phyloP scores from a whole-genome alignment of 2,329 filamentous ascomycete genomes.

The Phialocephala subalpina region DNA sequence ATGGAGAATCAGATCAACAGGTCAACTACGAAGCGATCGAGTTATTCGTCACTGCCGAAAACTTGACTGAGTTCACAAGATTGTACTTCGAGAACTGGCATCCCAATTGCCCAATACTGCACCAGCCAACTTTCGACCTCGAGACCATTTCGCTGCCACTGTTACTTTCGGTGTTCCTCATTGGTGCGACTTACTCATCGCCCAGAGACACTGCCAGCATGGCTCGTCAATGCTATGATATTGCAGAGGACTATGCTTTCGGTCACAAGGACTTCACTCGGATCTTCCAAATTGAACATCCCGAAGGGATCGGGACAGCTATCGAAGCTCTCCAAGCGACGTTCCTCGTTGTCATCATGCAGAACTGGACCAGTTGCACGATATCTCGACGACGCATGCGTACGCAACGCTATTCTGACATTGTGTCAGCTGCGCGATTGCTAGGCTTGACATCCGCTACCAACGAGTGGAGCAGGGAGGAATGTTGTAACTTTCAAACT shows the following conservation, averaged over 20 bases:
- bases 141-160: constrained; percentile 20
- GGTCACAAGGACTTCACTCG: constrained; percentile 7
- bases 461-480: background rate
- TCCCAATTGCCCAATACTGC: constrained; percentile 21
- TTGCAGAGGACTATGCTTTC: constrained; percentile 23
- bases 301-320: background rate
- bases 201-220: constrained; percentile 19
- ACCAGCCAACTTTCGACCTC: constrained; percentile 21
- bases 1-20: background rate
- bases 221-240: constrained; percentile 10
- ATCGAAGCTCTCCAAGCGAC: constrained; percentile 15
- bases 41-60: constrained; percentile 45
- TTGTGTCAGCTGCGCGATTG: constrained; percentile 1
- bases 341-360: constrained; percentile 13
- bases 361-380: constrained; percentile 14
- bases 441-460: background rate
- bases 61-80: constrained; percentile 49
- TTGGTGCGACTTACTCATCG: constrained; percentile 21
- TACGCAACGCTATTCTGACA: constrained; percentile 9
- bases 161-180: constrained; percentile 21
- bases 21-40: background rate
- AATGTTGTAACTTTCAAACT: background rate
- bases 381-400: constrained; percentile 8
- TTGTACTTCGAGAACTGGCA: constrained; percentile 35
- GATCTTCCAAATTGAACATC: background rate